Base-by-base conservation (phyloP, 495 filamentous ascomycete genomes). In the Aspergillus ellipticus region DNA sequence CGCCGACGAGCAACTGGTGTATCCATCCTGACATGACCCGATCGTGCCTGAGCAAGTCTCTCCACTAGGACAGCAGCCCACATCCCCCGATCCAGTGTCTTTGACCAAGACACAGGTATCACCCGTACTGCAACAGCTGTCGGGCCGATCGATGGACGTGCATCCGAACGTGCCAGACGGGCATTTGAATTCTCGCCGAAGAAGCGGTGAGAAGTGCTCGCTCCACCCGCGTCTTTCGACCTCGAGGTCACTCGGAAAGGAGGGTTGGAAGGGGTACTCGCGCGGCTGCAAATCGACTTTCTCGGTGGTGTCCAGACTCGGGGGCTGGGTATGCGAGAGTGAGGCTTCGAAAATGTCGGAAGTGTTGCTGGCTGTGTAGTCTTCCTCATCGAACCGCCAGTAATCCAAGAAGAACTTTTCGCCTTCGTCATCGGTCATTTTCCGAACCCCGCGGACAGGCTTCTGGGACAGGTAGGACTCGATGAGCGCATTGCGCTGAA, bases 31-130 rank as follows among this genome's bases (percentile, higher is more conserved):
- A 62, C 93, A 98, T 3, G 64, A 65, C 0, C 77, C 76, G 39
- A 96, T 82, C 6, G 72, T 70, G 6, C 86, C 84, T 4, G 79
- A 75, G 68, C 94, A 98, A 5, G 64, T 81, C 61, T 81, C 66
- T 3, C 91, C 91, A 26, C 68, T 67, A 15, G 87, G 87, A 76
- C 93, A 98, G 67, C 93, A 98, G 3, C 92, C 94, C 1, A 96
- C 89, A 52, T 82, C 80, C 0, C 90, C 90, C 31, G 81, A 71
- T 0, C 88, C 89, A 2, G 83, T 87, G 61, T 94, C 84, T n/a
- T 76, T 54, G 21, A 95, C 83, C n/a, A 81, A 62, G 37, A 86
- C 76, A 66, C 93, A 98, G 0, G 73, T 82, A 63, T 89, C 82
- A 9, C 77, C 79, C 7, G 73, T 71, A 8, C 74, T 64, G 68